Percentiles rank a stretch among this genome's conserved stretches.
Evolutionary conservation across 768 basidiomycete species (phyloP).

Genomic region (Auricularia auricula-judae): DNA sequence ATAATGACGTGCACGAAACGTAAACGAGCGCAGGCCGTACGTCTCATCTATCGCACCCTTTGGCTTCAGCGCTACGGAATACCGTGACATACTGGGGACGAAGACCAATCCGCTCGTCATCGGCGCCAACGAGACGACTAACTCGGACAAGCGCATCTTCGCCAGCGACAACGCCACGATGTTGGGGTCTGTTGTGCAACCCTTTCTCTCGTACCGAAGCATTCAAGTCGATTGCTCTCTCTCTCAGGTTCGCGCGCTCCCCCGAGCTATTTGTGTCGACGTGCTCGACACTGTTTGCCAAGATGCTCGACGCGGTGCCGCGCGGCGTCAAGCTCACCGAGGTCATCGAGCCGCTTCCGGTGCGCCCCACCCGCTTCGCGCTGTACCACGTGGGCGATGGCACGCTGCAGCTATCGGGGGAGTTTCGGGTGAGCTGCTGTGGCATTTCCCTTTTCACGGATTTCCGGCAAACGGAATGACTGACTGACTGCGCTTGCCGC

Average conservation of each 20-base stretch:
- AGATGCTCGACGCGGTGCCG: slow-evolving; percentile 42
- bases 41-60: no score
- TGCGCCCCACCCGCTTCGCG: not conserved
- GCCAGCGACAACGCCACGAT: slow-evolving; percentile 33
- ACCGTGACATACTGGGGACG: slow-evolving; percentile 6
- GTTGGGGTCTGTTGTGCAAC: slow-evolving; percentile 18
- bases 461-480: not conserved
- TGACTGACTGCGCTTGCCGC: not conserved
- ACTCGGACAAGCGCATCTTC: slow-evolving; percentile 32
- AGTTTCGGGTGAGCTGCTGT: not conserved
- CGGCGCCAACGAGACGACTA: slow-evolving; percentile 21
- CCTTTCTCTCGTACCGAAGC: no score
- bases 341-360: slow-evolving; percentile 13
- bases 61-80: no score
- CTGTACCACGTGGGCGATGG: not conserved
- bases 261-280: slow-evolving; percentile 24
- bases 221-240: not conserved
- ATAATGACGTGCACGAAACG: slow-evolving; percentile 2
- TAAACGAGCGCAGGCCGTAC: slow-evolving; percentile 10
- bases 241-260: slow-evolving; percentile 8
- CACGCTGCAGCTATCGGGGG: not conserved
- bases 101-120: slow-evolving; percentile 30
- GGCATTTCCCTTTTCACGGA: not conserved
- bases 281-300: slow-evolving; percentile 29
- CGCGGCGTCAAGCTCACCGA: slow-evolving; percentile 31